Base-by-base conservation (phyloP, 2,329 filamentous ascomycete species). In the Colletotrichum neosansevieriae region DNA sequence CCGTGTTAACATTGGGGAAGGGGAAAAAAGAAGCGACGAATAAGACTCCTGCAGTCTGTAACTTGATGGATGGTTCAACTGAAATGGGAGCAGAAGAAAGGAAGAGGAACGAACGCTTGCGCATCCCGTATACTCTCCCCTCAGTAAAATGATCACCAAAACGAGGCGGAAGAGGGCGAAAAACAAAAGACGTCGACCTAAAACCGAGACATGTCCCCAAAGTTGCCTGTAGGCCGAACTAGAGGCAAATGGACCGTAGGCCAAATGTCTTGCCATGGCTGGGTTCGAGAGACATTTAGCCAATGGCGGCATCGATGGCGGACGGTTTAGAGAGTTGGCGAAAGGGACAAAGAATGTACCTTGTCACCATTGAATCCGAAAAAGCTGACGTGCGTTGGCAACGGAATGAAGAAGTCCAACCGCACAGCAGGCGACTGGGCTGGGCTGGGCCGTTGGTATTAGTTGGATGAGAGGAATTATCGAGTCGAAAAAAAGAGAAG, bases 191-290 rank as follows among this genome's bases (percentile, higher is more conserved):
- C 12, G 17, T 24, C 36, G 32, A 32, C 17, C 29, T 13, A 40
- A 62, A 36, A 67, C 29, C 50, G 49, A 64, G 42, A 17, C 45
- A 21, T 21, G 40, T 49, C 40, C 44, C 40, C 38, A 42, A 29
- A 58, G 24, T 50, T 34, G 19, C 38, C 32, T 19, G 29, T 51
- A 50, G 34, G 50, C 61, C 24, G 38, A 53, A 53, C 36, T 29
- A 21, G 53, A 24, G 47, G 47, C 15, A 45, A 34, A 21, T 68
- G 17, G 53, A 32, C 47, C 58, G 47, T 58, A 54, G 54, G 17
- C 61, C 61, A 54, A 29, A 54, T 68, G 53, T 68, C 61, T 68
- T 53, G 61, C 45, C 40, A 54, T 59, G 63, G 63, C 50, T 62
- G 63, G 50, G 17, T 40, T 47, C 10, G 38, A 51, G 54, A 58